Evolutionary conservation across 371 early-diverging fungal genomes (phyloP), one percentile per base, ranked within the genome.

Genomic region (Mortierella polycephala): DNA sequence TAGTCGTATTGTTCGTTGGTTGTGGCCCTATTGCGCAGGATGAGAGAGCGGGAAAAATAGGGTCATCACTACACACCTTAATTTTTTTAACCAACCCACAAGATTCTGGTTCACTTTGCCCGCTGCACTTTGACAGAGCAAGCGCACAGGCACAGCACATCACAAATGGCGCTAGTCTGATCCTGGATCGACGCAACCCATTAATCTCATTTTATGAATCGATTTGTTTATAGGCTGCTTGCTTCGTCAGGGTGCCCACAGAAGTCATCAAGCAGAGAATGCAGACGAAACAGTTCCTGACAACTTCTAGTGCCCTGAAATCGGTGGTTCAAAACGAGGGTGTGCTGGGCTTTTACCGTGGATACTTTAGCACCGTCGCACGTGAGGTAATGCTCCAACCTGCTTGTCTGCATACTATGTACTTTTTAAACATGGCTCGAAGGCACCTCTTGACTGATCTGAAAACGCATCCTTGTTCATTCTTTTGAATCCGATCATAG

Each of bases 221-320:
- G 5, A 42, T 39, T 46, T 18, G 16, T 39, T 16, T 44, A 7
- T 73, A 94, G 95, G 86, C 89, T 5, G 98, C 98, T 9, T 98
- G 98, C 71, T 83, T 95, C 50, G 92, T 96, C 18, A 90, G 98
- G 5, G 98, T 98, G 5, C 98, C 98, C 4, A 96, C 96, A 7
- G 98, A 98, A 80, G 94, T 97, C 42, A 89, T 96, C 66, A 98
- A 98, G 77, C 96, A 96, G 75, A 87, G 98, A 57, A 90, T 97
- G 94, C 98, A 98, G 81, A 91, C 96, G 45, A 91, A 92, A 52
- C 95, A 93, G 71, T 95, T 93, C 82, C 57, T 59, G 2, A 81
- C 90, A 47, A 88, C 92, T 13, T 80, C 84, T 1, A 83, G 72
- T 9, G 94, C 94, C 16, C 79, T 92, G 12, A 83, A 82, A n/a